These are phyloP conservation scores for Neurospora sp. DNA, from an alignment of 2,329 filamentous ascomycete species.

Conservation along the genomic window DNA sequence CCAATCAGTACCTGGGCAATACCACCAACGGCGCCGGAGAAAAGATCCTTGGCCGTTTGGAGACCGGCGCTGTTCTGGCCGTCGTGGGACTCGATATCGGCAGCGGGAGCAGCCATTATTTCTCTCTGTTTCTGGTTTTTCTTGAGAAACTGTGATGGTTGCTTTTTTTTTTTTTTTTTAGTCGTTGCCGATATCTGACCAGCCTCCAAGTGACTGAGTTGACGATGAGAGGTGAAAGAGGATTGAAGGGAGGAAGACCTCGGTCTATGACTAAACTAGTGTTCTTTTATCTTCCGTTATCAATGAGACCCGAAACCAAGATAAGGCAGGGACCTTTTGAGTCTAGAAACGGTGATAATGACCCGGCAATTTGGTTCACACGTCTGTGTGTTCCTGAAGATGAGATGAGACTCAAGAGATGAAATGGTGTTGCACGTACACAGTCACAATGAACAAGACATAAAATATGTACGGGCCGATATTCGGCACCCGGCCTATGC, in stretches of 20 bases:
- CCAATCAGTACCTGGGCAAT: constrained; percentile 89
- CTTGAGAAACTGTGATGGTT: background rate
- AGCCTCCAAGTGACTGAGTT: background rate
- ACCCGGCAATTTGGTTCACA: background rate
- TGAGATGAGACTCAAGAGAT: background rate
- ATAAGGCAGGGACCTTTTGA: background rate
- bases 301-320: background rate
- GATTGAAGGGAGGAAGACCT: background rate
- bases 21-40: constrained; percentile 82
- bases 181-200: background rate
- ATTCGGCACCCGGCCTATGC: background rate
- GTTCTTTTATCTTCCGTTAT: background rate
- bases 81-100: constrained; percentile 25
- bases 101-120: constrained; percentile 25
- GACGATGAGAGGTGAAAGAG: background rate
- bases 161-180: background rate
- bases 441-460: background rate
- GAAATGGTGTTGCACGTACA: background rate
- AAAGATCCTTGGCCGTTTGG: constrained; percentile 77
- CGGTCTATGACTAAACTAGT: background rate
- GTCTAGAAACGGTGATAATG: background rate
- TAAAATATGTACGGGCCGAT: background rate
- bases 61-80: constrained; percentile 24
- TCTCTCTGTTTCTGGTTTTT: background rate
- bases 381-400: background rate